These are phyloP conservation scores for Micractinium sp. DNA, from an alignment of 139 green algal genomes.

Conservation along the genomic window DNA sequence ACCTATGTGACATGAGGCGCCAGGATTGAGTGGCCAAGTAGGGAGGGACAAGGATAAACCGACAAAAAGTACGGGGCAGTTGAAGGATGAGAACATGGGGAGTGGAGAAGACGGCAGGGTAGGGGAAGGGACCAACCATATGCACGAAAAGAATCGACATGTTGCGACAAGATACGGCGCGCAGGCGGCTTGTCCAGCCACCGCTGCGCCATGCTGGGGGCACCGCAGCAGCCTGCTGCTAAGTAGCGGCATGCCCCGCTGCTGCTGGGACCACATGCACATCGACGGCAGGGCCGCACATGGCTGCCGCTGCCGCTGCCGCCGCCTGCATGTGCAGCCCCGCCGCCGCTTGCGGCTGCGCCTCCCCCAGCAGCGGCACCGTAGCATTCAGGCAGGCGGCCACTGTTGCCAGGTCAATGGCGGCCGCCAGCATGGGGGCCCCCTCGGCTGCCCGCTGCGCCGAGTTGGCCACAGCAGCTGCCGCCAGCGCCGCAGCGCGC, in stretches of 20 bases:
- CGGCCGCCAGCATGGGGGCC: slow-evolving; percentile 1
- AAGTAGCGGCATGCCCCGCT: neutral
- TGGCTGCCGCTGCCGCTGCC: neutral
- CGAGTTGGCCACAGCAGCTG: neutral
- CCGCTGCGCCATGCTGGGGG: neutral
- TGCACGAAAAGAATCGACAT: too few species aligned
- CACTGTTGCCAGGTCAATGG: neutral
- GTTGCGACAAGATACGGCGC: too few species aligned
- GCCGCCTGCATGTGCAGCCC: too few species aligned
- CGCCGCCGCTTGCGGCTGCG: neutral
- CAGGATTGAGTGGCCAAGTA: neutral
- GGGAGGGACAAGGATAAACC: neutral
- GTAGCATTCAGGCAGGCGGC: neutral
- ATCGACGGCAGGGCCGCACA: neutral
- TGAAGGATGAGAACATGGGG: neutral
- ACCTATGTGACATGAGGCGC: neutral
- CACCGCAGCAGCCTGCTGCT: neutral
- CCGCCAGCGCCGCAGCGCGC: neutral
- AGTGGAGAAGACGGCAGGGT: neutral
- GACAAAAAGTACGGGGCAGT: neutral
- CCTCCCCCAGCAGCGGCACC: neutral
- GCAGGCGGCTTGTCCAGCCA: neutral
- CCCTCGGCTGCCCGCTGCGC: slow-evolving; percentile 1
- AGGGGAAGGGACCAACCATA: too few species aligned
- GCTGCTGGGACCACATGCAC: neutral